Percentiles rank a stretch among this genome's conserved stretches.
Evolutionary conservation across 1,139 yeast genomes (phyloP).

Genomic region (Saccharomyces hybrid): DNA sequence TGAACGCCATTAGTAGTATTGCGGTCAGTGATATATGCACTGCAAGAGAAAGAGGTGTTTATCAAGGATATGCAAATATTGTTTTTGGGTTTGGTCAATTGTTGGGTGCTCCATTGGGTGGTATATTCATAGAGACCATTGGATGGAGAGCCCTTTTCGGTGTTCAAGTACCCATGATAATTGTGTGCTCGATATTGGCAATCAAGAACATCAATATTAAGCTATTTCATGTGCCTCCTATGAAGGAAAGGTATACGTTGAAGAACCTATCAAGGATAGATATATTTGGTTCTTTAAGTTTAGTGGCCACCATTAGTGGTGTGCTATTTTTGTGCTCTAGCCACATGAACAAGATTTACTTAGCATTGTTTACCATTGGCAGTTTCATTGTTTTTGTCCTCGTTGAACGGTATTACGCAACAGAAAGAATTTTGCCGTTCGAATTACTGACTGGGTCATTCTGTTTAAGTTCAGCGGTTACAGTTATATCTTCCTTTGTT

Average conservation of each 20-base stretch:
- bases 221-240: slow-evolving; percentile 32
- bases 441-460: slow-evolving; percentile 26
- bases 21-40: slow-evolving; percentile 45
- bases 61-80: slow-evolving; percentile 52
- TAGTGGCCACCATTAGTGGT: slow-evolving; percentile 49
- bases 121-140: slow-evolving; percentile 56
- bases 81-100: slow-evolving; percentile 62
- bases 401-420: slow-evolving; percentile 26
- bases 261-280: slow-evolving; percentile 59
- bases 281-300: slow-evolving; percentile 58
- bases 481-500: slow-evolving; percentile 27
- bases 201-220: slow-evolving; percentile 26
- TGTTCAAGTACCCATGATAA: slow-evolving; percentile 57
- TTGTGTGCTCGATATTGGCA: slow-evolving; percentile 36
- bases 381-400: slow-evolving; percentile 20
- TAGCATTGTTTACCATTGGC: slow-evolving; percentile 14
- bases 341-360: slow-evolving; percentile 13
- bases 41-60: slow-evolving; percentile 41
- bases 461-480: slow-evolving; percentile 25
- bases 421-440: slow-evolving; percentile 30
- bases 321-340: slow-evolving; percentile 39
- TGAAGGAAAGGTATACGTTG: slow-evolving; percentile 31
- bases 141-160: slow-evolving; percentile 75
- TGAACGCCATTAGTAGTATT: slow-evolving; percentile 40
- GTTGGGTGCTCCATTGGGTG: slow-evolving; percentile 68